phyloP scores from a whole-genome alignment of 1,284 basidiomycete genomes.

The Quambalaria eucalypti region DNA sequence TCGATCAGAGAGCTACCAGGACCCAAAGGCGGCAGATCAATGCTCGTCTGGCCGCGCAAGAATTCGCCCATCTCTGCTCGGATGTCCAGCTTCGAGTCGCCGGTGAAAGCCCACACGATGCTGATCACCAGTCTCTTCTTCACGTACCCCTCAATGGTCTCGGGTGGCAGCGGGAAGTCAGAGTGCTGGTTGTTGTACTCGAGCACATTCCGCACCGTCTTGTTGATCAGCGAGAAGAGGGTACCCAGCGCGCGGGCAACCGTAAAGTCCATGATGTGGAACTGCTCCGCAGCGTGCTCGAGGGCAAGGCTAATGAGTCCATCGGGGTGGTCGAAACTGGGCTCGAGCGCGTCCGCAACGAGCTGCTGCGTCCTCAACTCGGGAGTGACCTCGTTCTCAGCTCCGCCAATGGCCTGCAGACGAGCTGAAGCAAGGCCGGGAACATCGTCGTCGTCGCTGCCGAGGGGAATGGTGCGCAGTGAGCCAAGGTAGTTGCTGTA shows the following conservation, averaged over 20 bases:
- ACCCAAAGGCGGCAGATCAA: conserved; percentile 67
- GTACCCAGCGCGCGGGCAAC: conserved; percentile 82
- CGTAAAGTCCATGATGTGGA: conserved; percentile 99
- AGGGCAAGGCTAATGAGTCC: conserved; percentile 66
- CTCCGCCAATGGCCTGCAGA: conserved; percentile 50
- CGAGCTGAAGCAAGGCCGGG: conserved; percentile 49
- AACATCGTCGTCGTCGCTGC: conserved; percentile 80
- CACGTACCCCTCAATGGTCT: conserved; percentile 81
- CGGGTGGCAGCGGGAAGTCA: conserved; percentile 79
- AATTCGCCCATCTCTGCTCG: conserved; percentile 85
- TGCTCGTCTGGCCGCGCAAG: conserved; percentile 71
- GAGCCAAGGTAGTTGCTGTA: conserved; percentile 79
- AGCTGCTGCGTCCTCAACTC: conserved; percentile 64
- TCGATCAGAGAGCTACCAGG: conserved; percentile 82
- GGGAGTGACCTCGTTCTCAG: conserved; percentile 44
- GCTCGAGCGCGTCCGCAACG: conserved; percentile 54
- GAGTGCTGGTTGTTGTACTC: conserved; percentile 91
- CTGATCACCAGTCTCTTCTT: conserved; percentile 81
- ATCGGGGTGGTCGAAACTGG: conserved; percentile 56
- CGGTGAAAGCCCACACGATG: conserved; percentile 96
- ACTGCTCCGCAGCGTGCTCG: conserved; percentile 66
- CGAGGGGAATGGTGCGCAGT: conserved; percentile 67
- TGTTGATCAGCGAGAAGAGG: conserved; percentile 93
- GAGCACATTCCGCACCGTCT: conserved; percentile 82
- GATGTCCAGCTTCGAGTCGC: conserved; percentile 81